Evolutionary conservation across 345 rosid species (phyloP), one percentile per base, ranked within the genome.

Genomic region (Kandelia obovata): DNA sequence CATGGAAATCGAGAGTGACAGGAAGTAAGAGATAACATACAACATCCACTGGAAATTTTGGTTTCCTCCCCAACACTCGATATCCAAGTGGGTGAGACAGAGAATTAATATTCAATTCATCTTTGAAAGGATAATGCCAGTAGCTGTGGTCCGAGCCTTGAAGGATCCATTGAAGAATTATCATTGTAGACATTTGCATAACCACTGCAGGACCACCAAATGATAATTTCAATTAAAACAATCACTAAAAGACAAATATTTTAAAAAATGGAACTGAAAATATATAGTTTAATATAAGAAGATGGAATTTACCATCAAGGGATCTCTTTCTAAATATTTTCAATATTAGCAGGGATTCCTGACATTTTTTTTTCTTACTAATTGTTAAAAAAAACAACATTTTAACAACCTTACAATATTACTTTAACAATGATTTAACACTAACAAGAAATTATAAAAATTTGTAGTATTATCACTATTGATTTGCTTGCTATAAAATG

Each of bases 141-240:
- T 15, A 52, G 37, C 2, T 6, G 66, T 73, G 76, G 76, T 72
- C 75, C 75, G 49, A 64, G 7, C 61, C 58, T 8, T 11, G n/a
- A 25, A 57, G 30, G 25, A 67, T 56, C 47, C 46, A 56, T 49
- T 52, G 65, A 63, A 56, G 61, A 39, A 20, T 55, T 55, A 57
- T 56, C 31, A 39, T n/a, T 53, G 49, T 26, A 34, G 53, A 8
- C 16, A 28, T 16, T n/a, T 27, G n/a, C 26, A 15, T 23, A 53
- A 20, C 26, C n/a, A 16, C 19, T 32, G 37, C 25, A 35, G 76
- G 76, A 66, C 71, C 76, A 35, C 56, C 66, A 60, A 37, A 63
- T 59, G 70, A 65, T 64, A 65, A 64, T 46, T 26, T 57, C 60
- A 59, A 59, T 51, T 26, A 23, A 65, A 47, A 59, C 61, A 49